These are phyloP conservation scores for Penicillium chermesinum DNA, from an alignment of 495 filamentous ascomycete species.

Conservation along the genomic window DNA sequence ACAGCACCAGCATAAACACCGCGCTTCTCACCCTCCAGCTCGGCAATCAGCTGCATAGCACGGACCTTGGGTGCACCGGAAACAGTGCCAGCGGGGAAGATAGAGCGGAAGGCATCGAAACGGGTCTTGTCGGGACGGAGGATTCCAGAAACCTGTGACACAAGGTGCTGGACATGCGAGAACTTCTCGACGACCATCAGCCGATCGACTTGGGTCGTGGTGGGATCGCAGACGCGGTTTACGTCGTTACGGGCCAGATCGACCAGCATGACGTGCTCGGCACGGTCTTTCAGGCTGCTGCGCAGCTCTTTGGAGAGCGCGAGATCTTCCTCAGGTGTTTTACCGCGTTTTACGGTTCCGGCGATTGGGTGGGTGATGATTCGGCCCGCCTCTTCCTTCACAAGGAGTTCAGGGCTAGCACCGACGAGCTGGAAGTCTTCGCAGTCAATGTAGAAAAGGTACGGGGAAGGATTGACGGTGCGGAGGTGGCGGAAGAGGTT, in stretches of 20 bases:
- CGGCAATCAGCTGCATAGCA: constrained; percentile 95
- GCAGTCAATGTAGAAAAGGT: constrained; percentile 94
- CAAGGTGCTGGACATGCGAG: constrained; percentile 93
- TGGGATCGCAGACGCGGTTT: constrained; percentile 91
- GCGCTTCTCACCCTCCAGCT: constrained; percentile 87
- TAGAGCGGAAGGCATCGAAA: constrained; percentile 92
- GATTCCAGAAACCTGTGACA: constrained; percentile 88
- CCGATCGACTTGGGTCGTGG: constrained; percentile 79
- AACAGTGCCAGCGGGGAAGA: constrained; percentile 94
- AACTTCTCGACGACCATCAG: constrained; percentile 96
- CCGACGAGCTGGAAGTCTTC: constrained; percentile 89
- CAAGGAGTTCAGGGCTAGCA: constrained; percentile 87
- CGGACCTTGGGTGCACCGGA: constrained; percentile 91
- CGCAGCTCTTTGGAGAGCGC: constrained; percentile 71
- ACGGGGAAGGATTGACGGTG: constrained; percentile 92
- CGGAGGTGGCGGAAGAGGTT: constrained; percentile 97
- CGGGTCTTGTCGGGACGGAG: constrained; percentile 77
- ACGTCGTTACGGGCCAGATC: constrained; percentile 95
- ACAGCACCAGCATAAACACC: constrained; percentile 97
- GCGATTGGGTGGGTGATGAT: constrained; percentile 98
- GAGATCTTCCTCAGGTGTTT: constrained; percentile 73
- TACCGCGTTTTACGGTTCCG: constrained; percentile 85
- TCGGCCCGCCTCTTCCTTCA: constrained; percentile 79
- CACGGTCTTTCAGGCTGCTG: constrained; percentile 82
- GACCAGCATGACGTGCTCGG: constrained; percentile 99